A percentile compares a stretch with the other conserved stretches of the same genome.
Evolutionary conservation across 2,329 filamentous ascomycete genomes (phyloP).

Genomic region (Biscogniauxia mediterranea): DNA sequence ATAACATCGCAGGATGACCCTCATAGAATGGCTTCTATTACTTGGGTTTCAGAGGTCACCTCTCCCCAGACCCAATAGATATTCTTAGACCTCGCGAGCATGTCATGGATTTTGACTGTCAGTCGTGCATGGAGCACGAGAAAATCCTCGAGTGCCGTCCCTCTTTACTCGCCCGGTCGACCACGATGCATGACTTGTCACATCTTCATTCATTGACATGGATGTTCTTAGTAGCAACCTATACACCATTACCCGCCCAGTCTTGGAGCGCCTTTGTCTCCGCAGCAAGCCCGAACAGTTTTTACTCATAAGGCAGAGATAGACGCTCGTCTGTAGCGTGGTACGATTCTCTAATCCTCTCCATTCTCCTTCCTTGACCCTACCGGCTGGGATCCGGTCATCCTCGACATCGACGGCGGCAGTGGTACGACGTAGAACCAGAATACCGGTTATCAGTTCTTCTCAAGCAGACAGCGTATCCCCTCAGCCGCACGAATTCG

Average conservation of each 20-base stretch:
- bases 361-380: slow-evolving; percentile 8
- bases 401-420: slow-evolving; percentile 16
- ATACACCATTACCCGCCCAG: slow-evolving; percentile 1
- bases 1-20: slow-evolving; percentile 18
- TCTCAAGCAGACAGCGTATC: slow-evolving; percentile 16
- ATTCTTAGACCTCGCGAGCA: slow-evolving; percentile 2
- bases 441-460: slow-evolving; percentile 17
- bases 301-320: slow-evolving; percentile 18
- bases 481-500: slow-evolving; percentile 9
- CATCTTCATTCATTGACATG: slow-evolving; percentile 17
- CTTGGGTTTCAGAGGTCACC: slow-evolving; percentile 18
- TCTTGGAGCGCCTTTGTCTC: neutral
- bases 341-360: slow-evolving; percentile 18
- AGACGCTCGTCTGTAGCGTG: slow-evolving; percentile 20
- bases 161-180: slow-evolving; percentile 11
- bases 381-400: slow-evolving; percentile 14
- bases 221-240: slow-evolving; percentile 12
- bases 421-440: slow-evolving; percentile 19
- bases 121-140: slow-evolving; percentile 20
- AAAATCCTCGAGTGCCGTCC: slow-evolving; percentile 16
- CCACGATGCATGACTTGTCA: slow-evolving; percentile 25
- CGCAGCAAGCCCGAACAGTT: neutral
- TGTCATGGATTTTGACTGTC: slow-evolving; percentile 16
- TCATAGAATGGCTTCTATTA: slow-evolving; percentile 24
- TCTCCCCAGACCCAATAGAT: slow-evolving; percentile 21